Percentiles rank a stretch among this genome's conserved stretches.
phyloP scores from a whole-genome alignment of 495 filamentous ascomycete genomes.

The Aspergillus taichungensis region DNA sequence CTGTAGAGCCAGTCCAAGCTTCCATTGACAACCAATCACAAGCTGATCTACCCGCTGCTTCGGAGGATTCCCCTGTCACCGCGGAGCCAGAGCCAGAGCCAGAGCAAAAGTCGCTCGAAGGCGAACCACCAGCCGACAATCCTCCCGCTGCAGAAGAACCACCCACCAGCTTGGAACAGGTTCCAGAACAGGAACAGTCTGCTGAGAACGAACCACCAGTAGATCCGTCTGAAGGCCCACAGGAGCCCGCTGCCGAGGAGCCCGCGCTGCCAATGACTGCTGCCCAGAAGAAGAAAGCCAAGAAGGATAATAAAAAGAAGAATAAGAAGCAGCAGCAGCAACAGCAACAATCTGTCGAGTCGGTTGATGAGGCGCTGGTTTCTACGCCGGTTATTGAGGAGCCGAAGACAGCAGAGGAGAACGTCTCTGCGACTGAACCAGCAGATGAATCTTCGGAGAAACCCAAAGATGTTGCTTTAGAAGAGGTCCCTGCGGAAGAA shows the following conservation, averaged over 20 bases:
- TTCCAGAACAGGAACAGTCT: slow-evolving; percentile 2
- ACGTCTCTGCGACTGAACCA: slow-evolving; percentile 1
- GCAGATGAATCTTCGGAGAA: neutral
- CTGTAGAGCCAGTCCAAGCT: too few relatives aligned
- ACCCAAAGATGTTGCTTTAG: neutral
- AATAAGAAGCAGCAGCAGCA: neutral
- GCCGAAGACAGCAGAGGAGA: neutral
- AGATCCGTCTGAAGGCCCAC: neutral
- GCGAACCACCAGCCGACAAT: neutral
- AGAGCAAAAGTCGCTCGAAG: too few relatives aligned
- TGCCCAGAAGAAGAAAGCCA: slow-evolving; percentile 15
- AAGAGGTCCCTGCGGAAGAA: neutral
- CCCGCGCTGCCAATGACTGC: slow-evolving; percentile 6
- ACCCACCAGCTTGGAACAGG: neutral
- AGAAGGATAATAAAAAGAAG: slow-evolving; percentile 18
- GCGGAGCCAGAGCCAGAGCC: too few relatives aligned
- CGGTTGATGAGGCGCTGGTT: slow-evolving; percentile 1
- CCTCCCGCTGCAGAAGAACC: slow-evolving; percentile 4
- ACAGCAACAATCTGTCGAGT: slow-evolving; percentile 4
- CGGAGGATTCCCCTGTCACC: too few relatives aligned
- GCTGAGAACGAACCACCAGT: neutral
- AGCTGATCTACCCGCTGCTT: too few relatives aligned
- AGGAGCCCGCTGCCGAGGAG: slow-evolving; percentile 1
- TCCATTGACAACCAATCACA: too few relatives aligned
- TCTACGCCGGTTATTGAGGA: slow-evolving; percentile 6